Evolutionary conservation across 352 stramenopile species (phyloP).

Genomic region (Pythium folliculosum): DNA sequence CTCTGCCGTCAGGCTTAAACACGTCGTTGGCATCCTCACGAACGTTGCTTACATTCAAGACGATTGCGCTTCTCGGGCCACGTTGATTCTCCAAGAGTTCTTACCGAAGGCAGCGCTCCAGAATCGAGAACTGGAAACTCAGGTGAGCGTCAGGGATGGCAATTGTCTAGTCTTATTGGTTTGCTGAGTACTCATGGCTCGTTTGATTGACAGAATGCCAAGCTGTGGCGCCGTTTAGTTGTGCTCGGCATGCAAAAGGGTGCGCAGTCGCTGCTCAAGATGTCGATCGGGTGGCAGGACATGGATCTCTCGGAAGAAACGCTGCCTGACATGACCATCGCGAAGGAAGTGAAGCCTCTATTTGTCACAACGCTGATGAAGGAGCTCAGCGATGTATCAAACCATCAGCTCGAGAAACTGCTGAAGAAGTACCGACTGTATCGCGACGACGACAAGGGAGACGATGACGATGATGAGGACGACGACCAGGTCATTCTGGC

Average conservation of each 20-base stretch:
- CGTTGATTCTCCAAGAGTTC: constrained; percentile 59
- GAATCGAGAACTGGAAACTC: constrained; percentile 39
- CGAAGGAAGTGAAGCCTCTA: constrained; percentile 33
- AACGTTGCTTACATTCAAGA: constrained; percentile 75
- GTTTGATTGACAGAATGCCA: constrained; percentile 38
- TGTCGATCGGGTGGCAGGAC: constrained; percentile 68
- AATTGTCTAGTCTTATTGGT: not conserved
- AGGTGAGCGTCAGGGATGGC: constrained; percentile 37
- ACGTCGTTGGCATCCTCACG: constrained; percentile 66
- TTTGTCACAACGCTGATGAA: constrained; percentile 58
- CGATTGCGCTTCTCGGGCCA: constrained; percentile 51
- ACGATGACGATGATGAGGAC: constrained; percentile 21
- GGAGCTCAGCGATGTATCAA: constrained; percentile 50
- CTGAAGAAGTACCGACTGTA: constrained; percentile 36
- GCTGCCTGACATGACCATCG: constrained; percentile 40
- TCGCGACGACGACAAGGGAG: constrained; percentile 22
- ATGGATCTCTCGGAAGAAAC: constrained; percentile 59
- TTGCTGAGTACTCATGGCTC: not conserved
- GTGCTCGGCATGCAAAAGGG: constrained; percentile 54
- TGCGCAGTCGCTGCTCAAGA: constrained; percentile 65
- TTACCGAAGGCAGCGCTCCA: constrained; percentile 48
- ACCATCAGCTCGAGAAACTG: constrained; percentile 61
- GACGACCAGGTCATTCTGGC: constrained; percentile 34
- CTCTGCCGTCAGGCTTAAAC: constrained; percentile 58
- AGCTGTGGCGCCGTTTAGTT: constrained; percentile 53